Evolutionary conservation across 148 eudicot genomes (phyloP).

Genomic region (Chenopodium quinoa): DNA sequence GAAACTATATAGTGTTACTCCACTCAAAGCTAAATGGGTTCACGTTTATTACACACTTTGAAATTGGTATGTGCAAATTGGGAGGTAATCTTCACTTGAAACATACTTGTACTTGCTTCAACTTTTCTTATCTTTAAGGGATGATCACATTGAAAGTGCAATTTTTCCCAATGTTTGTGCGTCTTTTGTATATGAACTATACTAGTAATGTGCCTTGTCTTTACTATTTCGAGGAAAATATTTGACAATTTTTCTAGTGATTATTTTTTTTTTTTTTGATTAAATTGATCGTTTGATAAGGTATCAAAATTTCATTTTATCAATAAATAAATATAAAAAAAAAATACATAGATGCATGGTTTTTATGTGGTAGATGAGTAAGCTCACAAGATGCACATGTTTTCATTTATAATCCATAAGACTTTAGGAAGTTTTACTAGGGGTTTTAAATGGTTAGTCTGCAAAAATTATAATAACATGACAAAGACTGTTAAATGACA

Average conservation of each 20-base stretch:
- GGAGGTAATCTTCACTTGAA: neutral
- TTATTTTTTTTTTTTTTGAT: neutral
- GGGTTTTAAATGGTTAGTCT: neutral
- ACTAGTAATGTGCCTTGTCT: slow-evolving; percentile 4
- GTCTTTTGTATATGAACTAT: neutral
- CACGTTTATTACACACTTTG: neutral
- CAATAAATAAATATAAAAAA: too few species aligned
- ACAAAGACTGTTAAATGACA: neutral
- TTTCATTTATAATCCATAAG: neutral
- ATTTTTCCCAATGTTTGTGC: neutral
- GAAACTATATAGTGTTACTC: neutral
- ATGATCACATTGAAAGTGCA: neutral
- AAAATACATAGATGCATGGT: too few species aligned
- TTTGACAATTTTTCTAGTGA: neutral
- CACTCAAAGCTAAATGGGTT: slow-evolving; percentile 5
- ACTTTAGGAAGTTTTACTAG: neutral
- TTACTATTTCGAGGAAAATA: neutral
- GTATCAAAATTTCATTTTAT: too few species aligned
- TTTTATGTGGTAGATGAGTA: neutral
- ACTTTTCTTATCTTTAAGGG: neutral
- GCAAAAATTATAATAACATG: neutral
- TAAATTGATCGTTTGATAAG: too few species aligned
- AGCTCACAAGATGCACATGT: slow-evolving; percentile 10
- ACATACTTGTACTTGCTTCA: neutral
- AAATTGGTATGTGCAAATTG: neutral